Base-by-base conservation (phyloP, 2,329 filamentous ascomycete species). In the Fusarium sp. region DNA sequence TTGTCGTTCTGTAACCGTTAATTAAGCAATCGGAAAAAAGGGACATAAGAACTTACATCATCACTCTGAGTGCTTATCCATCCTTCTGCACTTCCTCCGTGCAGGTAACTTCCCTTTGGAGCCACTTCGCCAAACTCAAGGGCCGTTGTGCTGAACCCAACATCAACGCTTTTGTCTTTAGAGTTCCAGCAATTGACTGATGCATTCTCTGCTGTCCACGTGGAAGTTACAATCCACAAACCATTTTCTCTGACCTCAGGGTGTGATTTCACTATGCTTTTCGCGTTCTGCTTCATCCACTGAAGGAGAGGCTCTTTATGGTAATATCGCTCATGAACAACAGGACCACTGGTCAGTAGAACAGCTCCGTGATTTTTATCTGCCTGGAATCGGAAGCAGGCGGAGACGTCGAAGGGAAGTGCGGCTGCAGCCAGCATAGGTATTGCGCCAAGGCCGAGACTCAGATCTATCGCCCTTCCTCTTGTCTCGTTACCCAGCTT, bases 1-100 rank as follows among this genome's bases (percentile, higher is more conserved):
- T n/a, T 35, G 1, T 25, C 28, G 5, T 28, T n/a, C 40, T 46
- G 3, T 16, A 3, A 3, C 11, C 2, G 15, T 58, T 13, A n/a
- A 9, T 13, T 5, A 12, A 1, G 2, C 1, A 11, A 46, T n/a
- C 6, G 3, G 11, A 0, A 15, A 7, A 25, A 1, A 5, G 4
- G 6, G 13, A 11, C 10, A 57, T 1, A 25, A 2, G 3, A 9
- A 4, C 40, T 19, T 25, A 35, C 54, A 16, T 35, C n/a, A 4
- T 35, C 54, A 35, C 23, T 47, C 18, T 58, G 38, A 5, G 54
- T 58, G 12, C 18, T 58, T 21, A 58, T 25, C 38, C 54, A 58
- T 28, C 54, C 54, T n/a, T 58, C 40, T 11, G 54, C 28, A 9
- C 54, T 58, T 6, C 54, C 54, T 28, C 54, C 54, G 3, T 58